Conservation (phyloP, 148 eudicot species). For the Amaranthus hypochondriacus region DNA sequence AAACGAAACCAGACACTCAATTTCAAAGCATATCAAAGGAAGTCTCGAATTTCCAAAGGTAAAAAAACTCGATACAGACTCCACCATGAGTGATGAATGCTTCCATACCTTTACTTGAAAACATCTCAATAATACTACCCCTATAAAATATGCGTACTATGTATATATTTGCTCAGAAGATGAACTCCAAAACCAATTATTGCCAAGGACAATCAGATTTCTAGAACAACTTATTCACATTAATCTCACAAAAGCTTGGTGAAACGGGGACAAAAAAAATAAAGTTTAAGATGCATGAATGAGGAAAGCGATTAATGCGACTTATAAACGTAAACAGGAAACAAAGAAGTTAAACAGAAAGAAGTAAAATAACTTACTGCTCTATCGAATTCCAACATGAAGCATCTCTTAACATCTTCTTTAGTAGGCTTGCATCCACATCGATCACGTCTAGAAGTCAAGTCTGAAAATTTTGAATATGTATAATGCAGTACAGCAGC, state of each 20-base stretch:
- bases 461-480: conserved; percentile 78
- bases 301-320: background rate
- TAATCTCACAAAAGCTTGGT: background rate
- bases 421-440: conserved; percentile 98
- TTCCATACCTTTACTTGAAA: too few species aligned
- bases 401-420: conserved; percentile 92
- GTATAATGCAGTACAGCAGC: conserved; percentile 94
- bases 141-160: too few species aligned
- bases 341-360: background rate
- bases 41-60: too few species aligned
- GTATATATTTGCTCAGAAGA: too few species aligned
- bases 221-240: background rate
- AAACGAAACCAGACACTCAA: too few species aligned
- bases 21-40: too few species aligned
- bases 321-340: conserved; percentile 2
- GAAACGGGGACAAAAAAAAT: background rate
- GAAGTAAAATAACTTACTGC: conserved; percentile 45
- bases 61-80: too few species aligned
- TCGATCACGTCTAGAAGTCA: conserved; percentile 92
- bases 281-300: background rate
- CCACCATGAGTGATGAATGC: too few species aligned
- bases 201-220: background rate
- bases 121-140: too few species aligned
- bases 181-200: too few species aligned
- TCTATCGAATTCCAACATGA: conserved; percentile 94